These are phyloP conservation scores for Suhomyces anneliseae DNA, from an alignment of 1,139 yeast genomes.

Conservation along the genomic window DNA sequence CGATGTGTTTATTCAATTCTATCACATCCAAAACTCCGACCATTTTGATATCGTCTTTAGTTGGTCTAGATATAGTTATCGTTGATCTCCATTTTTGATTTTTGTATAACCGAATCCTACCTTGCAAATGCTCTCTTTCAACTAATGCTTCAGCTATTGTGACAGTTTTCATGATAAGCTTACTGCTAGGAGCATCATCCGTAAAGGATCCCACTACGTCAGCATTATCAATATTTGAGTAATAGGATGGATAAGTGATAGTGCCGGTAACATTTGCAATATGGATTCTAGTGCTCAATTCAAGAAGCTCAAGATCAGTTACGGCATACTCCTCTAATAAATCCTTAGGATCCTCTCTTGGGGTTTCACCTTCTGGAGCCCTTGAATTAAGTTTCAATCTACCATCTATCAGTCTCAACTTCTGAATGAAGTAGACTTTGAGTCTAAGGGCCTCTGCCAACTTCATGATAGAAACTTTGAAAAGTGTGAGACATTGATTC, in stretches of 20 bases:
- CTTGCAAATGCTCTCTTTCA: not conserved
- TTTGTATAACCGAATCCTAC: not conserved
- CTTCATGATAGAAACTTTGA: no score
- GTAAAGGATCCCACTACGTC: not conserved
- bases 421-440: not conserved
- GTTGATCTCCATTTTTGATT: not conserved
- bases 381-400: not conserved
- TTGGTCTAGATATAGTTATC: not conserved
- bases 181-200: not conserved
- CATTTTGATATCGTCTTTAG: not conserved
- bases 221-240: not conserved
- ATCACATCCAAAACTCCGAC: not conserved
- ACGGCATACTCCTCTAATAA: not conserved
- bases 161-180: not conserved
- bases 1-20: not conserved
- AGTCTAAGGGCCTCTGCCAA: slow-evolving; percentile 7
- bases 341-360: not conserved
- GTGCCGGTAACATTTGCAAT: not conserved
- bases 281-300: not conserved
- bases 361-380: not conserved
- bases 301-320: not conserved
- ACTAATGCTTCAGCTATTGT: not conserved
- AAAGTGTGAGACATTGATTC: no score
- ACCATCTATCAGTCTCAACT: not conserved
- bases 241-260: slow-evolving; percentile 1